A percentile compares a stretch with the other conserved stretches of the same genome.
These are phyloP conservation scores for Fusarium fujikuroi DNA, from an alignment of 2,329 filamentous ascomycete species.

Conservation along the genomic window DNA sequence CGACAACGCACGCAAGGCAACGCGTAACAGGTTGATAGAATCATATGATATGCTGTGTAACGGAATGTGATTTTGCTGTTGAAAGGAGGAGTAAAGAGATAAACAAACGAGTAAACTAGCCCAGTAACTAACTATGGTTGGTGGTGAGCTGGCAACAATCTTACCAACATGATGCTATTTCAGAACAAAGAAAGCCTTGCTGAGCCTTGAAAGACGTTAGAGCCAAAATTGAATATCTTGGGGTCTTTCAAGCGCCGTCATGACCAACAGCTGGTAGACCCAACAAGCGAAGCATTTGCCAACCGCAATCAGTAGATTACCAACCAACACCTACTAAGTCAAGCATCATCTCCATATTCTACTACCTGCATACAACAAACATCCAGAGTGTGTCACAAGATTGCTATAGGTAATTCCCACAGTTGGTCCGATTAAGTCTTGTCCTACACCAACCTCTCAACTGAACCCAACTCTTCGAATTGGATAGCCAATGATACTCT, in stretches of 20 bases:
- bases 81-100: not conserved
- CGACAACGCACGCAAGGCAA: not conserved
- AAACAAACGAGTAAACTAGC: not conserved
- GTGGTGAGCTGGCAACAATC: not conserved
- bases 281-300: constrained; percentile 6
- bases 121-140: not conserved
- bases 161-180: not conserved
- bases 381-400: not conserved
- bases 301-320: not conserved
- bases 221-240: not conserved
- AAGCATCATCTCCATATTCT: not conserved
- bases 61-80: not conserved
- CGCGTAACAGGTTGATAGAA: not conserved
- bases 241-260: constrained; percentile 3
- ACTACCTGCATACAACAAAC: not conserved
- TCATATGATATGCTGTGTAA: not conserved
- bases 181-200: constrained; percentile 9
- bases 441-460: constrained; percentile 10
- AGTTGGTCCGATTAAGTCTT: not conserved
- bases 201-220: not conserved
- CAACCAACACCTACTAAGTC: not conserved
- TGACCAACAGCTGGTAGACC: constrained; percentile 5
- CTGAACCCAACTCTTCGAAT: not conserved
- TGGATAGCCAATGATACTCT: constrained; percentile 16
- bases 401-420: not conserved